Evolutionary conservation across 805 yeast species (phyloP).

Genomic region (Yarrowia deformans): DNA sequence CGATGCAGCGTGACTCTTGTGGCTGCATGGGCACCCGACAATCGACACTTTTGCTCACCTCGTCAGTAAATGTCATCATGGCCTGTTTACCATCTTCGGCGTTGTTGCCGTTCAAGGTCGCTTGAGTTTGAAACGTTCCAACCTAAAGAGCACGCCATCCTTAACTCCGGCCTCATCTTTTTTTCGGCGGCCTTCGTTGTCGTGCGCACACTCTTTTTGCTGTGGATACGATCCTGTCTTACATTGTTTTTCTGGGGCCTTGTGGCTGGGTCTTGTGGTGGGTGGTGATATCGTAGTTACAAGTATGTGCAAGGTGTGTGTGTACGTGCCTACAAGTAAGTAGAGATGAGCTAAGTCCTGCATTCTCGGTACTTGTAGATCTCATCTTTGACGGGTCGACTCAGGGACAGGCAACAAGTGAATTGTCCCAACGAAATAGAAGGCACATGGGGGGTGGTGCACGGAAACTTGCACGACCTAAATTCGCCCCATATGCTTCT

Average conservation of each 20-base stretch:
- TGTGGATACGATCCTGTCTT: background rate
- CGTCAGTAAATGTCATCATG: constrained; percentile 31
- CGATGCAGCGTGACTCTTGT: constrained; percentile 2
- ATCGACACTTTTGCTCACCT: constrained; percentile 7
- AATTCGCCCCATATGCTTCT: constrained; percentile 15
- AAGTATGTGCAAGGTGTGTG: background rate
- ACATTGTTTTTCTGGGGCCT: background rate
- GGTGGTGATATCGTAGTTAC: background rate
- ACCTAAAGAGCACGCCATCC: constrained; percentile 31
- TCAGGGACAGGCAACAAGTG: background rate
- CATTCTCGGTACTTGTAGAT: background rate
- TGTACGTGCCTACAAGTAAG: background rate
- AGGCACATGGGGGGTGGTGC: background rate
- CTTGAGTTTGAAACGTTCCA: constrained; percentile 34
- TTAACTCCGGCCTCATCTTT: constrained; percentile 20
- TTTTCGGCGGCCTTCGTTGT: background rate
- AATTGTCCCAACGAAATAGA: background rate
- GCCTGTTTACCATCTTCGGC: constrained; percentile 30
- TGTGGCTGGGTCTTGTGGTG: background rate
- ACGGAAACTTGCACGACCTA: background rate
- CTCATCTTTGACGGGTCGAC: background rate
- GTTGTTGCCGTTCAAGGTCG: constrained; percentile 12
- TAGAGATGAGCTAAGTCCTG: background rate
- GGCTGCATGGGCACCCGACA: background rate
- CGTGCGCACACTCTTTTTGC: constrained; percentile 1